These are phyloP conservation scores for Trichoderma cornu-damae DNA, from an alignment of 2,329 filamentous ascomycete species.

Conservation along the genomic window DNA sequence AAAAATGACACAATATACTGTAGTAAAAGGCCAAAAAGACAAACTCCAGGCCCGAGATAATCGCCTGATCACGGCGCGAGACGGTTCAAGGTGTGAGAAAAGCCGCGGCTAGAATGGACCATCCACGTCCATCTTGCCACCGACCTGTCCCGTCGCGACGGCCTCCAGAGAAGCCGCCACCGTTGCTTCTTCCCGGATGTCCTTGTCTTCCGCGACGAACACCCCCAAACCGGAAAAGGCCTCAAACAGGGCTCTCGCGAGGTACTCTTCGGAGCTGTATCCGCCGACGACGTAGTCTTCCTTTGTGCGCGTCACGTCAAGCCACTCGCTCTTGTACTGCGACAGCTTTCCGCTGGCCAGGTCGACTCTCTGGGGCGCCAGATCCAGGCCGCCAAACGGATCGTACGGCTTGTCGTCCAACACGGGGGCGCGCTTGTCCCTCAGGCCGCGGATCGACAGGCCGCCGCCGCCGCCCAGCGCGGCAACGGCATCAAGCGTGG, in stretches of 20 bases:
- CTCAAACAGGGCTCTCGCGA: conserved; percentile 73
- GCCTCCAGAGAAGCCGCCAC: conserved; percentile 36
- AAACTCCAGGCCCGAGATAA: neutral
- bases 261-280: conserved; percentile 78
- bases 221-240: conserved; percentile 86
- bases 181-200: conserved; percentile 32
- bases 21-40: neutral
- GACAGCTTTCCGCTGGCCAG: conserved; percentile 47
- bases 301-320: conserved; percentile 63
- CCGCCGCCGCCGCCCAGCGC: conserved; percentile 23
- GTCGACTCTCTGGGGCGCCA: conserved; percentile 64
- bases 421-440: conserved; percentile 48
- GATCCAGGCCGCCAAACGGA: conserved; percentile 72
- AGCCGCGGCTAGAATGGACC: conserved; percentile 43
- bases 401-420: conserved; percentile 72
- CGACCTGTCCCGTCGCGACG: conserved; percentile 30
- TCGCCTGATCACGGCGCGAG: neutral
- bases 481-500: conserved; percentile 33
- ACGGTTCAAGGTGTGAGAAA: neutral
- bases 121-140: conserved; percentile 46
- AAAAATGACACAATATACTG: neutral
- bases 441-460: conserved; percentile 74
- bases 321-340: conserved; percentile 69
- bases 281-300: conserved; percentile 68
- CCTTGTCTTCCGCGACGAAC: conserved; percentile 75